Evolutionary conservation across 352 stramenopile species (phyloP), one percentile per base, ranked within the genome.

Genomic region (Phytophthora hibernalis): DNA sequence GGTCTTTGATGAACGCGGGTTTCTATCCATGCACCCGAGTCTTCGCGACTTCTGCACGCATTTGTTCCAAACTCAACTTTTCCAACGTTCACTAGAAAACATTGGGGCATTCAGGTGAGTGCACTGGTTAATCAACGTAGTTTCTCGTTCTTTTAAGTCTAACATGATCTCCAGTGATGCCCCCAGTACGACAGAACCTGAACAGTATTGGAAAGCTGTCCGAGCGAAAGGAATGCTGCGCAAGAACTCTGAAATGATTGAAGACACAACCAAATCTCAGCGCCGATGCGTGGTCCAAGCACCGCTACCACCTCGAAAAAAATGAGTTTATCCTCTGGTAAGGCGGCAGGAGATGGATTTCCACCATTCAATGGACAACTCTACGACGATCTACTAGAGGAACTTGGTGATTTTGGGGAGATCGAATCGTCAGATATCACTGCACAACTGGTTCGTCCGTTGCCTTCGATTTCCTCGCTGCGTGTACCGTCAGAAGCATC

Each of bases 61-160:
- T 24, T 69, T 93, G 6, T 92, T 93, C 52, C 78, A 91, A 42
- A 93, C 85, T 0, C 85, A 92, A 43, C 69, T 89, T 22, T 93
- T 93, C 44, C 79, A 92, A 52, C 74, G 78, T 3, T 92, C 88
- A 26, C 72, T 93, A 28, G 81, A 91, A 43, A 77, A 69, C 13
- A 76, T 73, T 30, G 57, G 51, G 43, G 16, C 51, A 1, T 43
- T 68, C 38, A 60, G 31, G 69, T 79, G 48, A 51, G 61, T 52
- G 5, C 30, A 18, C 18, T 54, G 13, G 20, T 8, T n/a, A 37
- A 5, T 15, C n/a, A 38, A 22, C 31, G 20, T 18, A 52, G 16
- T 8, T 15, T 16, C 42, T 5, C 2, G 43, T 38, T 38, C 13
- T 10, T 30, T 16, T 47, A 44, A 61, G 31, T 21, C 28, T 76